phyloP scores from a whole-genome alignment of 192 early-diverging fungal genomes.

The Pilobolus umbonatus region DNA sequence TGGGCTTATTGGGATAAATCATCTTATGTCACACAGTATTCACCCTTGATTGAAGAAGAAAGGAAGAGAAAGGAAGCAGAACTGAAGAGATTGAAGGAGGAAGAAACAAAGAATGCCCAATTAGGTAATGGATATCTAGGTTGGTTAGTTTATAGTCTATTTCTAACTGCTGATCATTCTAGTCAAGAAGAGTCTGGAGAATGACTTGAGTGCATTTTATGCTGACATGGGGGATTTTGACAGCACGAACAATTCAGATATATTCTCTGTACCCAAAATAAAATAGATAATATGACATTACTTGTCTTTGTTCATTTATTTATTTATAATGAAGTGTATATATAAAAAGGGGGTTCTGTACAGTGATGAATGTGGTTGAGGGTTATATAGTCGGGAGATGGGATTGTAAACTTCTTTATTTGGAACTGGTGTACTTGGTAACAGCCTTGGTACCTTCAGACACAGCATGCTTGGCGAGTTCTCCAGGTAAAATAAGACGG shows the following conservation, averaged over 20 bases:
- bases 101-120: neutral
- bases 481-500: conserved; percentile 74
- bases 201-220: conserved; percentile 62
- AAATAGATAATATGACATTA: neutral
- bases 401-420: conserved; percentile 36
- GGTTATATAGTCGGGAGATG: neutral
- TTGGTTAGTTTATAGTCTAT: neutral
- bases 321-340: conserved; percentile 3
- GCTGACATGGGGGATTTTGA: conserved; percentile 44
- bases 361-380: neutral
- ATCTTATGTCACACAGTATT: conserved; percentile 36
- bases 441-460: conserved; percentile 98
- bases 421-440: conserved; percentile 91
- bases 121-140: neutral
- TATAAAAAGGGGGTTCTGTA: conserved; percentile 1
- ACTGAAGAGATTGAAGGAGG: conserved; percentile 5
- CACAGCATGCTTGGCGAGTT: conserved; percentile 95
- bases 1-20: conserved; percentile 62
- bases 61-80: conserved; percentile 1
- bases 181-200: conserved; percentile 32
- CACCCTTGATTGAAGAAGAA: conserved; percentile 6
- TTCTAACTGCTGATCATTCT: neutral
- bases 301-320: neutral
- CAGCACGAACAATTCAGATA: conserved; percentile 6
- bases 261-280: conserved; percentile 19